phyloP scores from a whole-genome alignment of 108 stramenopile genomes.

The Fragilariopsis cylindrus region DNA sequence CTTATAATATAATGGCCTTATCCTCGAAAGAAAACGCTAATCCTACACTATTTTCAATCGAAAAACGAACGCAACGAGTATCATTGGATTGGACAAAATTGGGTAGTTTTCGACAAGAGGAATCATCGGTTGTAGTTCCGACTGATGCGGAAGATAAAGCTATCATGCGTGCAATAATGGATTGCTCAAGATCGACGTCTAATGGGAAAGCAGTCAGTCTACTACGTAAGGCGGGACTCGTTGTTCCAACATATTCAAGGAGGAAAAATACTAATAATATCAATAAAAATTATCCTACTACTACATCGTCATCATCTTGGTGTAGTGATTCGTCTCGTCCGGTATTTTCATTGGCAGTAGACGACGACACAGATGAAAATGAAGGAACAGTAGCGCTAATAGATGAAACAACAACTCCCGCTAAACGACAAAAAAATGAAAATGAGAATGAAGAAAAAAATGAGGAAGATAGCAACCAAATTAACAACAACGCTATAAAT shows the following conservation, averaged over 20 bases:
- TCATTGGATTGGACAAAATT: constrained; percentile 36
- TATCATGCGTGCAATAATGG: constrained; percentile 35
- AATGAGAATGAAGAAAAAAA: neutral
- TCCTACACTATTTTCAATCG: constrained; percentile 42
- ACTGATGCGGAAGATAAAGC: constrained; percentile 42
- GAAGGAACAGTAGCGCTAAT: neutral
- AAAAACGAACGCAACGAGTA: constrained; percentile 16
- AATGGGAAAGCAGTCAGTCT: constrained; percentile 36
- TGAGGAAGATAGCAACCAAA: constrained; percentile 14
- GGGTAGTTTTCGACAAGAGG: constrained; percentile 18
- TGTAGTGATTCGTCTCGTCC: constrained; percentile 4
- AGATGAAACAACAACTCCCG: neutral
- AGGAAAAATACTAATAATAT: neutral
- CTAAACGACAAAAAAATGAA: neutral
- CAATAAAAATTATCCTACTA: neutral
- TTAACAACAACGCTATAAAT: neutral
- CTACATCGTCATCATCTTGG: neutral
- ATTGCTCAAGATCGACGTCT: constrained; percentile 17
- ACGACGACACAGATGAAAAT: neutral
- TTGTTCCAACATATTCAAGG: constrained; percentile 11
- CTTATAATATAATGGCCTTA: no score
- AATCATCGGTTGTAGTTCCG: constrained; percentile 18
- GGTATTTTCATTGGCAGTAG: neutral
- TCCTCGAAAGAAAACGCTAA: constrained; percentile 56
- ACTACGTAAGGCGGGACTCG: constrained; percentile 39